Evolutionary conservation across 805 yeast genomes (phyloP), one percentile per base, ranked within the genome.

Genomic region (Saccharomycopsis sp.): DNA sequence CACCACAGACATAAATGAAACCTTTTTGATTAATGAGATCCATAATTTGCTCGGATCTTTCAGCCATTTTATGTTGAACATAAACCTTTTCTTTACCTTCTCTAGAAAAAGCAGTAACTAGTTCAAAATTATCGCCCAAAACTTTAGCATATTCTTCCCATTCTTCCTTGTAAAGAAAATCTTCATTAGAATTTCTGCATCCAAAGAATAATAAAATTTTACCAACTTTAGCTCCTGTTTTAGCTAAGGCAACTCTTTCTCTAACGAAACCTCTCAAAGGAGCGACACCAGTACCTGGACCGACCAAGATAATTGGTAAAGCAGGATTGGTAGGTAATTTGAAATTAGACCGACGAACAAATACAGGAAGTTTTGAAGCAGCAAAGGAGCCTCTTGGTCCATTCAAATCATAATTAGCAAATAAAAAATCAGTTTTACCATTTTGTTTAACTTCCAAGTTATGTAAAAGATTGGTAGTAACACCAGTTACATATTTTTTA

Each of bases 231-330:
- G 59, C 59, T 42, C 60, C 74, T 49, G 68, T 66, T 34, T 58
- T 58, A 43, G 66, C 66, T 54, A 66, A 72, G 30, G 63, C 58
- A n/a, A 78, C 82, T 54, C 88, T 79, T 58, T 89, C 98, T 64
- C 94, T 78, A 28, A 89, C 62, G 51, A 89, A 89, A 3, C 95
- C 98, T 65, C 98, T 79, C 68, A 92, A 85, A 47, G 98, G 98
- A 8, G 98, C 97, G 37, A 89, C 89, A 60, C 98, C 98, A 3
- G 98, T 92, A 49, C 98, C 98, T 34, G 98, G 97, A 21, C 98
- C 98, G 54, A 89, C 72, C 81, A 88, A 74, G 52, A 89, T 86
- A 18, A 89, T 70, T 14, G 97, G 96, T 25, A 79, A 75, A 3
- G 72, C 61, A 25, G 94, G 80, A 56, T 85, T 84, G 5, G 87